Conservation (phyloP, 345 rosid genomes). For the Nasturtium officinale region DNA sequence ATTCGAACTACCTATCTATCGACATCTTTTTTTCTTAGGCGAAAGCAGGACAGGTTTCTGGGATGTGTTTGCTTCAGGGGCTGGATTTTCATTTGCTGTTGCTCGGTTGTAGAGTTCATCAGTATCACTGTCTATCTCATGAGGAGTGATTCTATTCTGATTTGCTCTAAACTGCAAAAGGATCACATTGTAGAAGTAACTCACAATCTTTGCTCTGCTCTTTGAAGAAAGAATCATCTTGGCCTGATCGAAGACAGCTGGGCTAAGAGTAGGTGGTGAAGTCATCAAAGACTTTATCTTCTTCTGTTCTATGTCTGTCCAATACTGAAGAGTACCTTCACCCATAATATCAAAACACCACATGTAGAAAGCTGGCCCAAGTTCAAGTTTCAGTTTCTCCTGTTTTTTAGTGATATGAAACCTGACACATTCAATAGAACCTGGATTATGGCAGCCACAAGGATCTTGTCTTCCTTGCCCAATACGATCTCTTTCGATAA, state of each 20-base stretch:
- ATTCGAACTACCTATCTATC: conserved; percentile 10
- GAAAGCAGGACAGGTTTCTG: conserved; percentile 52
- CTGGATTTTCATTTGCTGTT: conserved; percentile 33
- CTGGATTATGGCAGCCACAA: conserved; percentile 71
- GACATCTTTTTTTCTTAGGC: conserved; percentile 56
- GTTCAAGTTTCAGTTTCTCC: conserved; percentile 58
- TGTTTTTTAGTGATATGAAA: conserved; percentile 65
- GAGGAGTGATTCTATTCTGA: conserved; percentile 63
- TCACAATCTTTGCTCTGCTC: conserved; percentile 61
- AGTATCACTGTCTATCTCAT: conserved; percentile 66
- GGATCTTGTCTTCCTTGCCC: conserved; percentile 83
- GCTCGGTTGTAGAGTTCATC: conserved; percentile 49
- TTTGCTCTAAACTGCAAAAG: conserved; percentile 73
- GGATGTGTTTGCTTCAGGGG: conserved; percentile 41
- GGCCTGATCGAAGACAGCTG: conserved; percentile 56
- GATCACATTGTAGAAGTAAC: conserved; percentile 77
- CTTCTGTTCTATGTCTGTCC: conserved; percentile 61
- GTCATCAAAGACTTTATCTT: conserved; percentile 53
- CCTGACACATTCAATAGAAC: conserved; percentile 71
- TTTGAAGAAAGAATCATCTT: conserved; percentile 48
- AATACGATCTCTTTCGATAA: conserved; percentile 82
- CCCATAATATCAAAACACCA: conserved; percentile 80
- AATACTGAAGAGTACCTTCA: conserved; percentile 56
- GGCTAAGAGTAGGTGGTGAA: conserved; percentile 45
- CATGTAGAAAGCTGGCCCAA: conserved; percentile 63